Conservation (phyloP, 2,329 filamentous ascomycete genomes). For the Hypoxylon sp. region DNA sequence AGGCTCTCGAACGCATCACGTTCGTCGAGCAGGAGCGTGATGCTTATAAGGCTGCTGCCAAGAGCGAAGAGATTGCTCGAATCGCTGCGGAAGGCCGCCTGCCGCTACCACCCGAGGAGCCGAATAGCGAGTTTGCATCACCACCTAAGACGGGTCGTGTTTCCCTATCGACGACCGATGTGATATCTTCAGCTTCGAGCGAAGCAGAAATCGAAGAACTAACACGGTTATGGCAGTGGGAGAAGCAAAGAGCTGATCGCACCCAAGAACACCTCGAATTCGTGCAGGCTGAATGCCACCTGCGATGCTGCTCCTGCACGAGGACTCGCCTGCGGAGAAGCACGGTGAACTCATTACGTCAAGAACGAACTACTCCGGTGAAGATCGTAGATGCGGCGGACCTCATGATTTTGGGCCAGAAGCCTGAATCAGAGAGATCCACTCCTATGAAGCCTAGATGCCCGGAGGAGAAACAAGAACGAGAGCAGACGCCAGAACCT, state of each 20-base stretch:
- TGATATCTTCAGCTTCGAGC: slow-evolving; percentile 68
- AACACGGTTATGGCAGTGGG: slow-evolving; percentile 67
- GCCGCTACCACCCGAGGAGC: slow-evolving; percentile 70
- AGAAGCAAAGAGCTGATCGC: slow-evolving; percentile 74
- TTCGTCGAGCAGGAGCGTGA: slow-evolving; percentile 81
- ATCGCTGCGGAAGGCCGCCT: slow-evolving; percentile 80
- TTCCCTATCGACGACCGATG: slow-evolving; percentile 64
- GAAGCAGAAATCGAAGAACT: slow-evolving; percentile 73
- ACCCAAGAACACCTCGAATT: slow-evolving; percentile 82
- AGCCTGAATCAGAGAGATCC: slow-evolving; percentile 47
- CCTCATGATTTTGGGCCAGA: slow-evolving; percentile 60
- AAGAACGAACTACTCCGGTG: slow-evolving; percentile 55
- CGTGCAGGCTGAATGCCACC: slow-evolving; percentile 79
- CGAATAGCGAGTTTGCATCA: slow-evolving; percentile 74
- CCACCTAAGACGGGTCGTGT: slow-evolving; percentile 71
- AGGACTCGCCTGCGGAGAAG: slow-evolving; percentile 56
- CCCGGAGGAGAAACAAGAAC: slow-evolving; percentile 28
- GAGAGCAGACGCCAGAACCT: slow-evolving; percentile 25
- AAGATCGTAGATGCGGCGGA: slow-evolving; percentile 61
- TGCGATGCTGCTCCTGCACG: slow-evolving; percentile 75
- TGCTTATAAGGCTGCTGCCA: slow-evolving; percentile 77
- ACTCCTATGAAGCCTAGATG: slow-evolving; percentile 50
- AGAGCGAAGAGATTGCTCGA: slow-evolving; percentile 80
- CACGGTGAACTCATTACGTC: slow-evolving; percentile 53
- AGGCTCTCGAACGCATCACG: slow-evolving; percentile 73